A percentile compares a stretch with the other conserved stretches of the same genome.
These are phyloP conservation scores for Drechslerella coelobrocha DNA, from an alignment of 2,329 filamentous ascomycete species.

Conservation along the genomic window DNA sequence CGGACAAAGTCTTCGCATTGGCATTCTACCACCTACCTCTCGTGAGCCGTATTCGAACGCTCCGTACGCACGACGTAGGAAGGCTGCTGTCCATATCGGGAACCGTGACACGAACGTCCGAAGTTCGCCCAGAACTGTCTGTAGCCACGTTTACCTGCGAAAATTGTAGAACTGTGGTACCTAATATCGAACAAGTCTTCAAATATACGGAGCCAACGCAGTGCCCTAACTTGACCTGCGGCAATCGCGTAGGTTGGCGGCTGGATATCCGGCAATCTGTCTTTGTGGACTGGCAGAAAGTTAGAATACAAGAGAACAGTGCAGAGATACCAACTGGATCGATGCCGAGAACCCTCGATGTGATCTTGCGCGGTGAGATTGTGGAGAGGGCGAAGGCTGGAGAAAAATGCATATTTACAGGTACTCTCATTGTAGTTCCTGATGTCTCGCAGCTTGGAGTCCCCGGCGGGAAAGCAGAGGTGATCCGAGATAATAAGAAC, in stretches of 20 bases:
- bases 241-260: conserved; percentile 90
- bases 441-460: conserved; percentile 94
- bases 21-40: conserved; percentile 93
- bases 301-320: conserved; percentile 96
- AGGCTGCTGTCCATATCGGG: conserved; percentile 94
- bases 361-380: conserved; percentile 94
- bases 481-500: conserved; percentile 80
- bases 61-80: conserved; percentile 89
- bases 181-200: conserved; percentile 96
- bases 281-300: conserved; percentile 99
- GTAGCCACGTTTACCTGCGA: conserved; percentile 92
- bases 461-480: conserved; percentile 81
- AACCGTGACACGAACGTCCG: conserved; percentile 93
- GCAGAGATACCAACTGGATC: conserved; percentile 97
- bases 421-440: conserved; percentile 92
- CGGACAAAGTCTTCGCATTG: conserved; percentile 91
- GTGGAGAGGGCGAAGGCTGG: conserved; percentile 96
- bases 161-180: conserved; percentile 79
- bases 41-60: conserved; percentile 81
- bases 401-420: conserved; percentile 97
- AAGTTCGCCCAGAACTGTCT: conserved; percentile 92
- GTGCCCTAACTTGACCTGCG: conserved; percentile 86
- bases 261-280: conserved; percentile 97
- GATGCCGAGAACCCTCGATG: conserved; percentile 97
- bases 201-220: conserved; percentile 95